phyloP scores from a whole-genome alignment of 345 rosid genomes.

The Aegle marmelos region DNA sequence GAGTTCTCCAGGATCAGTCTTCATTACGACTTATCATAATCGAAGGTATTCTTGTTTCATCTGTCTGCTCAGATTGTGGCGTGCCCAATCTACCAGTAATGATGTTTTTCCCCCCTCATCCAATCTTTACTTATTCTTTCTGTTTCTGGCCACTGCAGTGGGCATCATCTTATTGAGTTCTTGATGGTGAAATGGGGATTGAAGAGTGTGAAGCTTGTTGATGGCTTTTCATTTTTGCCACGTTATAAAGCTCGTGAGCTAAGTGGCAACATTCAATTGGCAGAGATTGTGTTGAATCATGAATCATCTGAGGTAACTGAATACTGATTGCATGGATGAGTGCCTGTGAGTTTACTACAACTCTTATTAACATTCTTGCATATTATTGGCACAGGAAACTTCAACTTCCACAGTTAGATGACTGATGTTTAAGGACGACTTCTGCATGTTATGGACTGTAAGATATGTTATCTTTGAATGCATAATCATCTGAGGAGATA shows the following conservation, averaged over 20 bases:
- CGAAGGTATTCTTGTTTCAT: slow-evolving; percentile 52
- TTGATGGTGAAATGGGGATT: slow-evolving; percentile 88
- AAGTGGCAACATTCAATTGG: slow-evolving; percentile 74
- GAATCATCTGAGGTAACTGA: slow-evolving; percentile 22
- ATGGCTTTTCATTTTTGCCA: slow-evolving; percentile 83
- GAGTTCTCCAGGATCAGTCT: slow-evolving; percentile 66
- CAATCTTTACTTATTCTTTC: slow-evolving; percentile 2
- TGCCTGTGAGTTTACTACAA: not conserved
- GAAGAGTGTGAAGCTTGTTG: slow-evolving; percentile 69
- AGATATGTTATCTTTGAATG: not conserved
- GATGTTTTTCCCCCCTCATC: not conserved
- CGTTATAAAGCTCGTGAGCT: slow-evolving; percentile 56
- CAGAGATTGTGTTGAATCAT: slow-evolving; percentile 48
- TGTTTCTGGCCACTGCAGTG: slow-evolving; percentile 39
- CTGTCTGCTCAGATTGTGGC: too few species aligned
- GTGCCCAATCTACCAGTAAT: not conserved
- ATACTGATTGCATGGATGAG: slow-evolving; percentile 6
- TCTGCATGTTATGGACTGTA: not conserved
- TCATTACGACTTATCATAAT: slow-evolving; percentile 87
- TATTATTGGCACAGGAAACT: slow-evolving; percentile 17
- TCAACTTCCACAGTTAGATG: slow-evolving; percentile 10
- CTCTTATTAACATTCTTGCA: slow-evolving; percentile 12
- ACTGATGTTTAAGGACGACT: not conserved
- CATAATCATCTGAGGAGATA: not conserved
- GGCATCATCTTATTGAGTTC: slow-evolving; percentile 90